Percentiles rank a stretch among this genome's conserved stretches.
phyloP scores from a whole-genome alignment of 768 basidiomycete genomes.

The Jaapia argillacea region DNA sequence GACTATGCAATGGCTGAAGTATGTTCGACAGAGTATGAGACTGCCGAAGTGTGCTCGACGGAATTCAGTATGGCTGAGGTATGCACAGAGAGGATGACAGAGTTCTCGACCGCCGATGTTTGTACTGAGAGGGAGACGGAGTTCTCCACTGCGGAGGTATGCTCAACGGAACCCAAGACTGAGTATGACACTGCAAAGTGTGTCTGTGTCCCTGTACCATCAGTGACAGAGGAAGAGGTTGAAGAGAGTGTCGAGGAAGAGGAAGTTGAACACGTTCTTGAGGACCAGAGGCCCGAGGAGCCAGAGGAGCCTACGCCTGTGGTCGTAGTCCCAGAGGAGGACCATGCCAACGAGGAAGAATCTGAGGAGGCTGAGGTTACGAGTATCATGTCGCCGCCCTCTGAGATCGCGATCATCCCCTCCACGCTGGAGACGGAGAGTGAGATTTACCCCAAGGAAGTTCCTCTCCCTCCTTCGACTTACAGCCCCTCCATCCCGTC shows the following conservation, averaged over 20 bases:
- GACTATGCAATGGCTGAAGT: slow-evolving; percentile 49
- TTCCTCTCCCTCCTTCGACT: slow-evolving; percentile 31
- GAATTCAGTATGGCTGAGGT: slow-evolving; percentile 12
- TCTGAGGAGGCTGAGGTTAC: too few species aligned
- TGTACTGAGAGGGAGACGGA: slow-evolving; percentile 28
- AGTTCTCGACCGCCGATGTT: slow-evolving; percentile 8
- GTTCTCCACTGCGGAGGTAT: slow-evolving; percentile 31
- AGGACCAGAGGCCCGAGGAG: too few species aligned
- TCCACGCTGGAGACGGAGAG: slow-evolving; percentile 6
- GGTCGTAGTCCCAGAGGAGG: too few species aligned
- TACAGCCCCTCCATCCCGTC: slow-evolving; percentile 17
- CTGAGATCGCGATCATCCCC: slow-evolving; percentile 20
- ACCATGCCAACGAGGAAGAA: too few species aligned
- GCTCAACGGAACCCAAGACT: slow-evolving; percentile 27
- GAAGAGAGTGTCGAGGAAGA: slow-evolving; percentile 16
- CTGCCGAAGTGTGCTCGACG: slow-evolving; percentile 20
- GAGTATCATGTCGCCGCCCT: too few species aligned
- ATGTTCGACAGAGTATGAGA: slow-evolving; percentile 36
- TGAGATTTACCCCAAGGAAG: slow-evolving; percentile 20
- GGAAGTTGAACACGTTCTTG: too few species aligned
- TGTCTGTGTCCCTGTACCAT: slow-evolving; percentile 14
- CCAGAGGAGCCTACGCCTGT: too few species aligned
- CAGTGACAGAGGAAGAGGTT: slow-evolving; percentile 15
- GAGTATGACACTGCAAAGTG: slow-evolving; percentile 40
- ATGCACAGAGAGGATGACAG: slow-evolving; percentile 1